These are phyloP conservation scores for Rhodomyrtus psidioides DNA, from an alignment of 441 rosid genomes.

Conservation along the genomic window DNA sequence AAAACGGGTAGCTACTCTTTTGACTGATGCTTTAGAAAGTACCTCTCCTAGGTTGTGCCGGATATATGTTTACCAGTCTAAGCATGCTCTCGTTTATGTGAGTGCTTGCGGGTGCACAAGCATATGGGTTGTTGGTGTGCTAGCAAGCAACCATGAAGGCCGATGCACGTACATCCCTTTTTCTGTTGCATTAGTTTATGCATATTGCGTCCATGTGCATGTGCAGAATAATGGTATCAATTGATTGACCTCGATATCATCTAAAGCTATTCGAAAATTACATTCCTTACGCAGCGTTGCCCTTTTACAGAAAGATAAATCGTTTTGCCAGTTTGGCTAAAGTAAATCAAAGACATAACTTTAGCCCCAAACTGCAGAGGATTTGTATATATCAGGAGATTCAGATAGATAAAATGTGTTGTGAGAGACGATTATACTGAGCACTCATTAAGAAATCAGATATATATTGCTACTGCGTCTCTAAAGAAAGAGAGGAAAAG, in stretches of 20 bases:
- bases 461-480: not conserved
- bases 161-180: not conserved
- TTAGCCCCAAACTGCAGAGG: not conserved
- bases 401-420: not conserved
- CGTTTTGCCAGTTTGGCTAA: not conserved
- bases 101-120: not conserved
- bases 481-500: not conserved
- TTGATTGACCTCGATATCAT: not conserved
- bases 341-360: not conserved
- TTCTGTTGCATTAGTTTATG: not conserved
- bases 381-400: not conserved
- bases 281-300: too few relatives aligned
- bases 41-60: not conserved
- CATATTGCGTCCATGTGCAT: not conserved
- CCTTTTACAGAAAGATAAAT: not conserved
- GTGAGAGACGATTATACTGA: not conserved
- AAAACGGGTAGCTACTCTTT: slow-evolving; percentile 37
- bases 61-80: not conserved
- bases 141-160: not conserved
- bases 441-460: not conserved
- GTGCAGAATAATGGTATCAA: not conserved
- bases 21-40: not conserved
- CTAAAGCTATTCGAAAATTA: not conserved
- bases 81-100: not conserved
- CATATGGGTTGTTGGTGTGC: not conserved